Evolutionary conservation across 1,284 basidiomycete genomes (phyloP).

Genomic region (Abortiporus biennis): DNA sequence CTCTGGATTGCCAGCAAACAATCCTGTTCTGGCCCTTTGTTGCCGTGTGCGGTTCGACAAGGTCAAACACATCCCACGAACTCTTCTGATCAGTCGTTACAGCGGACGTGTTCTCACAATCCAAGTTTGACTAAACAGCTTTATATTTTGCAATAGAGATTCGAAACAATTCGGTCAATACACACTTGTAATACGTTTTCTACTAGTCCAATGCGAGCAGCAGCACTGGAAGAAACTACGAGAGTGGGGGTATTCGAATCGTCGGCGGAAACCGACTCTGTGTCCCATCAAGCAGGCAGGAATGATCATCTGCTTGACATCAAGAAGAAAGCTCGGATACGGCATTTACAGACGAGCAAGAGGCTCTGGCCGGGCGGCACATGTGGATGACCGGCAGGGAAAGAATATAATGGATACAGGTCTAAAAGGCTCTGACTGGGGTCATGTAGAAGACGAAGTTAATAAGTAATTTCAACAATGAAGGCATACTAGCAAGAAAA

Average conservation of each 20-base stretch:
- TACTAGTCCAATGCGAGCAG: too few relatives aligned
- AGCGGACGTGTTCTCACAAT: too few relatives aligned
- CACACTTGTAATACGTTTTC: too few relatives aligned
- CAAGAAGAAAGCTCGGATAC: conserved; percentile 11
- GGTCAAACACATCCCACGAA: too few relatives aligned
- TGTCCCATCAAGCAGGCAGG: conserved; percentile 16
- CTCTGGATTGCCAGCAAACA: too few relatives aligned
- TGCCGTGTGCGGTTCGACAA: too few relatives aligned
- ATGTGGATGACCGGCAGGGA: background rate
- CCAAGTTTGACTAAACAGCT: too few relatives aligned
- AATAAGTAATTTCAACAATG: conserved; percentile 20
- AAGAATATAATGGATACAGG: conserved; percentile 17
- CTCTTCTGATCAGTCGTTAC: too few relatives aligned
- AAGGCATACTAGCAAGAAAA: conserved; percentile 13
- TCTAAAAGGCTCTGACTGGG: conserved; percentile 15
- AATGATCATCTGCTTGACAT: conserved; percentile 13
- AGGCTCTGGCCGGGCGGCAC: conserved; percentile 6
- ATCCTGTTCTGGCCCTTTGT: too few relatives aligned
- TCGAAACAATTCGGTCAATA: too few relatives aligned
- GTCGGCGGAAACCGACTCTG: conserved; percentile 17
- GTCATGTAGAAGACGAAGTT: conserved; percentile 17
- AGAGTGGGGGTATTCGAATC: conserved; percentile 15
- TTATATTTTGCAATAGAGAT: too few relatives aligned
- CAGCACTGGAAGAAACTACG: too few relatives aligned
- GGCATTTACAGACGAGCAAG: background rate